Evolutionary conservation across 2,329 filamentous ascomycete species (phyloP).

Genomic region (Alternaria sp.): DNA sequence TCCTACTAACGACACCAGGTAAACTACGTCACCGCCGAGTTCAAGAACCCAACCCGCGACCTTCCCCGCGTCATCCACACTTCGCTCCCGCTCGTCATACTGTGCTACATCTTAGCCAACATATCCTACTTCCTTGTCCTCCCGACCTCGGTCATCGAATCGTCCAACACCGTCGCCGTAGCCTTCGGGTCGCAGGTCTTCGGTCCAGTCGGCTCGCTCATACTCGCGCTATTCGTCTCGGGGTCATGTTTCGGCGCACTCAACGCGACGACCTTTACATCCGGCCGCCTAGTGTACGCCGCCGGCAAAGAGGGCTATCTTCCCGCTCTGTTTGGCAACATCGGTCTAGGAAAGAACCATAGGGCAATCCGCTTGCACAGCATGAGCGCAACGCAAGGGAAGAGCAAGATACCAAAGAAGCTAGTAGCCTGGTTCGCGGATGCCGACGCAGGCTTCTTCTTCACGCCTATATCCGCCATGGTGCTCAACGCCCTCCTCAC

Average conservation of each 20-base stretch:
- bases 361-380: slow-evolving; percentile 45
- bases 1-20: slow-evolving; percentile 63
- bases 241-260: slow-evolving; percentile 93
- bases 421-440: slow-evolving; percentile 44
- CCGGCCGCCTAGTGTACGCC: slow-evolving; percentile 87
- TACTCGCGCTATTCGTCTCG: slow-evolving; percentile 87
- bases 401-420: slow-evolving; percentile 28
- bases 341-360: slow-evolving; percentile 69
- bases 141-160: slow-evolving; percentile 78
- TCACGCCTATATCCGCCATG: slow-evolving; percentile 93
- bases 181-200: slow-evolving; percentile 92
- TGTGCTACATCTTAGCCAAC: slow-evolving; percentile 89
- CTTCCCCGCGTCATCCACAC: slow-evolving; percentile 95
- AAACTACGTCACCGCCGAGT: slow-evolving; percentile 97
- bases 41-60: slow-evolving; percentile 87
- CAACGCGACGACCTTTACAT: slow-evolving; percentile 94
- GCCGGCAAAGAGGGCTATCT: slow-evolving; percentile 96
- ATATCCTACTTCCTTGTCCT: slow-evolving; percentile 94
- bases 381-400: slow-evolving; percentile 24
- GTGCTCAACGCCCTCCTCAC: slow-evolving; percentile 79
- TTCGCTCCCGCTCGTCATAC: slow-evolving; percentile 91
- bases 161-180: slow-evolving; percentile 93
- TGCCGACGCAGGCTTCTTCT: slow-evolving; percentile 84
- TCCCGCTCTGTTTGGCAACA: slow-evolving; percentile 79
- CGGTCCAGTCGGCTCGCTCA: slow-evolving; percentile 78